phyloP scores from a whole-genome alignment of 768 basidiomycete genomes.

The Phlebiopsis gigantea region DNA sequence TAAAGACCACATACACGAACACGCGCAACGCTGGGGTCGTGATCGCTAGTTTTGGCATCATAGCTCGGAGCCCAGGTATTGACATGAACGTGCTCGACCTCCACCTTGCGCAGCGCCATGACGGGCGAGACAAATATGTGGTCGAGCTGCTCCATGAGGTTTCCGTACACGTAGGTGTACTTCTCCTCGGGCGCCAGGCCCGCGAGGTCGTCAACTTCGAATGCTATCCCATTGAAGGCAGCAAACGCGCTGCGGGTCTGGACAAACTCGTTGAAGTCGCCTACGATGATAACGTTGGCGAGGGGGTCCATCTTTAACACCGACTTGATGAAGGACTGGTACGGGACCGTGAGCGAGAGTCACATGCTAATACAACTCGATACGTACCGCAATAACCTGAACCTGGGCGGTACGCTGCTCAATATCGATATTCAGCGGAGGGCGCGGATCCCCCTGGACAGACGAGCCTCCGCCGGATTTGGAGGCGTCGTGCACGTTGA shows the following conservation, averaged over 20 bases:
- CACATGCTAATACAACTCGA: background rate
- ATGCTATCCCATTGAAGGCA: constrained; percentile 35
- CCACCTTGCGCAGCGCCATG: constrained; percentile 30
- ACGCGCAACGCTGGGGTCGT: constrained; percentile 52
- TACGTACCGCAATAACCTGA: constrained; percentile 42
- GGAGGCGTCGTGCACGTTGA: constrained; percentile 55
- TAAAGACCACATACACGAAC: constrained; percentile 46
- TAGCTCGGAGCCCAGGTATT: constrained; percentile 48
- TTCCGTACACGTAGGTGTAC: constrained; percentile 57
- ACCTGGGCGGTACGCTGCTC: constrained; percentile 47
- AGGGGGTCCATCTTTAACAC: constrained; percentile 36
- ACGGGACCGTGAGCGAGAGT: background rate
- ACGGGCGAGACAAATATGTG: constrained; percentile 46
- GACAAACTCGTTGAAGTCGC: constrained; percentile 58
- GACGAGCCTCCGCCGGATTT: constrained; percentile 46
- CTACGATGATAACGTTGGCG: constrained; percentile 47
- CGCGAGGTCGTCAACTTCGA: constrained; percentile 47
- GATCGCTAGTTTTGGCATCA: constrained; percentile 43
- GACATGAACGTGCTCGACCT: constrained; percentile 54
- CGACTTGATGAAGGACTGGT: constrained; percentile 43
- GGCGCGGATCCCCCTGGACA: constrained; percentile 47
- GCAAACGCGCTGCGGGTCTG: constrained; percentile 48
- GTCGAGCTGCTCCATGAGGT: constrained; percentile 53
- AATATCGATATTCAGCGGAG: constrained; percentile 49
- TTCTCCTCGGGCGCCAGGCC: constrained; percentile 41